Conservation (phyloP, 2,329 filamentous ascomycete species). For the Cadophora gregata region DNA sequence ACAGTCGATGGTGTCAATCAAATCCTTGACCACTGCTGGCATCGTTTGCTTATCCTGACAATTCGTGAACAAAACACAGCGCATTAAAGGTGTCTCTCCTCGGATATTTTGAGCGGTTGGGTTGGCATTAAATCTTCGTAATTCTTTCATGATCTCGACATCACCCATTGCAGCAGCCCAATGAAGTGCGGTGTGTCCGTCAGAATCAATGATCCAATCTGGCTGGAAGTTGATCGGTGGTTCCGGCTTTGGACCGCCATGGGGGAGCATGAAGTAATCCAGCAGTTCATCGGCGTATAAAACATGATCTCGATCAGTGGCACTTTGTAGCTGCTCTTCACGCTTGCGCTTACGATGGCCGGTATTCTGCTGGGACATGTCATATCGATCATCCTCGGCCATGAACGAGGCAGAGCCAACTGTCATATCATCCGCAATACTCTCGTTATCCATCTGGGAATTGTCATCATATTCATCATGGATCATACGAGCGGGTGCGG, state of each 20-base stretch:
- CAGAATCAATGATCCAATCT: constrained; percentile 91
- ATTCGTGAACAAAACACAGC: constrained; percentile 94
- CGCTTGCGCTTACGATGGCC: constrained; percentile 79
- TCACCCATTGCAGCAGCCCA: constrained; percentile 99
- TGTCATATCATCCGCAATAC: constrained; percentile 77
- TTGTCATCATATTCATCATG: constrained; percentile 71
- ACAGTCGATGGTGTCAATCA: constrained; percentile 80
- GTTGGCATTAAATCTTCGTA: constrained; percentile 81
- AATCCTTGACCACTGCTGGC: constrained; percentile 79
- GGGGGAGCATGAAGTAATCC: constrained; percentile 92
- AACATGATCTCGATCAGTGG: constrained; percentile 82
- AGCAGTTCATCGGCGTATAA: constrained; percentile 92
- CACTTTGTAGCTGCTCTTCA: constrained; percentile 65
- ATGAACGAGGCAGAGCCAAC: constrained; percentile 85
- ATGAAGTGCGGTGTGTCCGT: constrained; percentile 90
- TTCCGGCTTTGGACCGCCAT: constrained; percentile 69
- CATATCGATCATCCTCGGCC: constrained; percentile 80
- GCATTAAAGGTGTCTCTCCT: constrained; percentile 92
- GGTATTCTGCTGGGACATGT: constrained; percentile 70
- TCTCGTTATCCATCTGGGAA: constrained; percentile 75
- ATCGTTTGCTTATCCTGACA: constrained; percentile 95
- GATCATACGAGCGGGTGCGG: constrained; percentile 49
- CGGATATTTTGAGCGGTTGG: constrained; percentile 72
- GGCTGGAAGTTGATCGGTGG: constrained; percentile 88
- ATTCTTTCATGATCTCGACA: constrained; percentile 85